Evolutionary conservation across 2,329 filamentous ascomycete species (phyloP), one percentile per base, ranked within the genome.

Genomic region (Talaromyces sp.): DNA sequence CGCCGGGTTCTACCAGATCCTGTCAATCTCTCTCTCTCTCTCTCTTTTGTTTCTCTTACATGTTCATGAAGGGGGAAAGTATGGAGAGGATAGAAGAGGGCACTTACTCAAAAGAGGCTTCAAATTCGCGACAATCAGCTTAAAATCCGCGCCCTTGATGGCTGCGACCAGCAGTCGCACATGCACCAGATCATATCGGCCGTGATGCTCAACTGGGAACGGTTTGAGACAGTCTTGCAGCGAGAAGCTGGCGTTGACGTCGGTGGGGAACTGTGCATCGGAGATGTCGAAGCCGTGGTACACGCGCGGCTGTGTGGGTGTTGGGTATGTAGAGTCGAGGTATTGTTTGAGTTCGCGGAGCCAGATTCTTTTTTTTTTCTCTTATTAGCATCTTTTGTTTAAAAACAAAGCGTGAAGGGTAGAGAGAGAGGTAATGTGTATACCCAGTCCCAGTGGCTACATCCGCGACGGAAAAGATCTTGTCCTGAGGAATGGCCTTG

Each of bases 251-350:
- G 69, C 60, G 47, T 56, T 18, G 7, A 61, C 53, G 27, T 69
- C 68, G 33, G 47, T n/a, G 2, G 56, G 56, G 57, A 68, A 73
- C 30, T 74, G 73, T 4, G 63, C 63, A 2, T 64, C 34, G 12
- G 72, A 75, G 40, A 74, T 70, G 55, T 73, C 73, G 57, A 74
- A 73, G 36, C 70, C 71, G 18, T 71, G 68, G 12, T 68, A 65
- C 30, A 65, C 65, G 53, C 60, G 62, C 10, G 44, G 60, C n/a
- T 28, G 59, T 9, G 44, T 53, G 14, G 28, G 23, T 23, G 23
- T 16, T 58, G 61, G 9, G 16, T 61, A 50, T 53, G 51, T 18
- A 18, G 34, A n/a, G 53, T 56, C 50, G 5, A 62, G 59, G 4
- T 63, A 51, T 4, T 55, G 30, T 42, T 61, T 63, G 31, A 67